A percentile compares a stretch with the other conserved stretches of the same genome.
phyloP scores from a whole-genome alignment of 2,329 filamentous ascomycete genomes.

The Cyanodermella asteris region DNA sequence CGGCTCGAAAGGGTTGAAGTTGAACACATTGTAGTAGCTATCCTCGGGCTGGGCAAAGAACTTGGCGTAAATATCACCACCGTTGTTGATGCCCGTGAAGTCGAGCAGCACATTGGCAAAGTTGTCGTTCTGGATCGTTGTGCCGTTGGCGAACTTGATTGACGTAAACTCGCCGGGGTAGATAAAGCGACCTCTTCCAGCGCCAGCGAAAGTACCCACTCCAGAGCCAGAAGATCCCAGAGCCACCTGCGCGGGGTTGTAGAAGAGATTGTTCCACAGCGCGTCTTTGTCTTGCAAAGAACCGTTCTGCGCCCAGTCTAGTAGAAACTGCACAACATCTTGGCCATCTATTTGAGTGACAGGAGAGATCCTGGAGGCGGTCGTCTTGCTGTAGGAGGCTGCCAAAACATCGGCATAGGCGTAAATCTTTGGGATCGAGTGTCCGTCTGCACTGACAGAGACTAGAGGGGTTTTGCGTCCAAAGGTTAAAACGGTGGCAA shows the following conservation, averaged over 20 bases:
- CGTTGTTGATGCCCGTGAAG: constrained; percentile 1
- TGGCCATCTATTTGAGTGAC: constrained; percentile 13
- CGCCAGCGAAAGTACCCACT: constrained; percentile 1
- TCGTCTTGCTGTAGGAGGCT: no score
- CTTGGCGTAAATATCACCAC: constrained; percentile 1
- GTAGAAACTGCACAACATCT: constrained; percentile 11
- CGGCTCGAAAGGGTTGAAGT: no score
- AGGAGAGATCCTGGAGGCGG: constrained; percentile 11
- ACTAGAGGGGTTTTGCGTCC: background rate
- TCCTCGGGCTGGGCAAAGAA: constrained; percentile 16
- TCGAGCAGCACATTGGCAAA: constrained; percentile 7
- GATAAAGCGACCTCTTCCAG: constrained; percentile 5
- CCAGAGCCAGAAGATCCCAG: no score
- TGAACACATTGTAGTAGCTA: constrained; percentile 11
- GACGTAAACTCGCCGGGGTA: constrained; percentile 12
- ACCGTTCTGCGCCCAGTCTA: constrained; percentile 9
- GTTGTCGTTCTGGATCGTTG: constrained; percentile 10
- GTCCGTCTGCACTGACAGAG: background rate
- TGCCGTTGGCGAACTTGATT: constrained; percentile 15
- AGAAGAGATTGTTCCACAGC: constrained; percentile 14
- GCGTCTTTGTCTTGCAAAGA: constrained; percentile 15
- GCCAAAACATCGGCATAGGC: no score
- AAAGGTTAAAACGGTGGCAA: background rate
- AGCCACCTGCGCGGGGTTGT: constrained; percentile 7
- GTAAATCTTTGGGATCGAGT: constrained; percentile 1